Base-by-base conservation (phyloP, 257 asterid genomes). In the Coffea eugenioides region DNA sequence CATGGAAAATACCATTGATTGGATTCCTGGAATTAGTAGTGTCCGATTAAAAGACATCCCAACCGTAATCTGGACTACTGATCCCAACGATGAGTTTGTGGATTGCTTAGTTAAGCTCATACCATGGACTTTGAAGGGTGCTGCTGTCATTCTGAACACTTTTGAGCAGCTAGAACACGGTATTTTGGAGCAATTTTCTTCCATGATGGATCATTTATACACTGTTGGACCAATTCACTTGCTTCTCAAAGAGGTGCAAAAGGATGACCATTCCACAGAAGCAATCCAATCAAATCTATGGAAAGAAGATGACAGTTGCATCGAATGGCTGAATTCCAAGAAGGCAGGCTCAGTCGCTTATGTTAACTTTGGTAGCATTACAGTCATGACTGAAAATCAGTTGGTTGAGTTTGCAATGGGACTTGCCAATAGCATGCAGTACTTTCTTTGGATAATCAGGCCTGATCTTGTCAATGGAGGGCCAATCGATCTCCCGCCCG, bases 1-100 rank as follows among this genome's bases (percentile, higher is more conserved):
- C 67, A 31, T 80, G 82, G 82, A 80, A n/a, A 48, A 73, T 8
- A 62, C 68, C 5, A 73, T 80, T 80, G 82, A 80, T 73, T 80
- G 82, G 82, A 71, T 80, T 27, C 82, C 82, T 18, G 82, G 73
- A 65, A 41, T 80, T 46, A 41, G 27, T 1, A 80, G 79, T 36
- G 64, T 80, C 48, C 79, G 69, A 59, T 73, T 80, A 51, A 8
- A 49, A 39, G 46, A 80, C 11, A 49, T 80, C 3, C 79, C 79
- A 64, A 65, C 65, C 18, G 12, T 39, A 5, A 80, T 73, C 31
- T 80, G 83, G 83, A 64, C 69, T 2, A 80, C 83, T 5, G 72
- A 80, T 34, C 67, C 79, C 5, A n/a, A 73, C 9, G 74, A 80
- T 72, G 65, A 64, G 73, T 59, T 62, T 25, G 14, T 80, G 52